phyloP scores from a whole-genome alignment of 1,139 yeast genomes.

The Lodderomyces pseudojiufengensis region DNA sequence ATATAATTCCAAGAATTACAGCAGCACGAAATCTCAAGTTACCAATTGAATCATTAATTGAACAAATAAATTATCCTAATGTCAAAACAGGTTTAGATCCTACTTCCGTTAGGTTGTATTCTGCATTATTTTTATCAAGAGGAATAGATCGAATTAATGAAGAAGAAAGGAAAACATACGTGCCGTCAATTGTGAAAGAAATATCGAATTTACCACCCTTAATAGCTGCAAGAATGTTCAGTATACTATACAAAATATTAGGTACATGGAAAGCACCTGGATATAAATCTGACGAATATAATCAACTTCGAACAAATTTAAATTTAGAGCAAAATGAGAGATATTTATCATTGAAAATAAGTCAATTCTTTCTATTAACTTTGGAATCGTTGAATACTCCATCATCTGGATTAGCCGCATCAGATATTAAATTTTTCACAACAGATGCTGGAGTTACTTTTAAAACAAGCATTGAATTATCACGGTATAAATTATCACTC shows the following conservation, averaged over 20 bases:
- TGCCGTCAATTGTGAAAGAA: slow-evolving; percentile 48
- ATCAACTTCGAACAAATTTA: slow-evolving; percentile 29
- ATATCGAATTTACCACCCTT: slow-evolving; percentile 36
- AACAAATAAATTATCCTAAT: slow-evolving; percentile 59
- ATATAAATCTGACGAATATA: slow-evolving; percentile 42
- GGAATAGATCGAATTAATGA: slow-evolving; percentile 52
- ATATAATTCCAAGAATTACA: slow-evolving; percentile 63
- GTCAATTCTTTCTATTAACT: slow-evolving; percentile 54
- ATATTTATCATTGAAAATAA: slow-evolving; percentile 45
- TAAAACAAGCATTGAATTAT: slow-evolving; percentile 45
- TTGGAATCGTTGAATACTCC: slow-evolving; percentile 27
- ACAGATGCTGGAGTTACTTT: slow-evolving; percentile 63
- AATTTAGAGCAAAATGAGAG: slow-evolving; percentile 30
- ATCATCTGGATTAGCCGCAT: slow-evolving; percentile 49
- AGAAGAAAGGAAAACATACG: slow-evolving; percentile 32
- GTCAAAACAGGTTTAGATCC: slow-evolving; percentile 37
- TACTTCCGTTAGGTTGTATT: slow-evolving; percentile 57
- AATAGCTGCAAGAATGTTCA: slow-evolving; percentile 59
- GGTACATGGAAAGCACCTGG: slow-evolving; percentile 49
- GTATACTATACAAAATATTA: slow-evolving; percentile 55
- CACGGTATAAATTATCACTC: slow-evolving; percentile 38
- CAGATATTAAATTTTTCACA: slow-evolving; percentile 59
- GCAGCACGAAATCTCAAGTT: slow-evolving; percentile 52
- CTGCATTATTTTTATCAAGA: slow-evolving; percentile 61
- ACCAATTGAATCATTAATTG: slow-evolving; percentile 59